A percentile compares a stretch with the other conserved stretches of the same genome.
These are phyloP conservation scores for Phytophthora kernoviae DNA, from an alignment of 352 stramenopile genomes.

Conservation along the genomic window DNA sequence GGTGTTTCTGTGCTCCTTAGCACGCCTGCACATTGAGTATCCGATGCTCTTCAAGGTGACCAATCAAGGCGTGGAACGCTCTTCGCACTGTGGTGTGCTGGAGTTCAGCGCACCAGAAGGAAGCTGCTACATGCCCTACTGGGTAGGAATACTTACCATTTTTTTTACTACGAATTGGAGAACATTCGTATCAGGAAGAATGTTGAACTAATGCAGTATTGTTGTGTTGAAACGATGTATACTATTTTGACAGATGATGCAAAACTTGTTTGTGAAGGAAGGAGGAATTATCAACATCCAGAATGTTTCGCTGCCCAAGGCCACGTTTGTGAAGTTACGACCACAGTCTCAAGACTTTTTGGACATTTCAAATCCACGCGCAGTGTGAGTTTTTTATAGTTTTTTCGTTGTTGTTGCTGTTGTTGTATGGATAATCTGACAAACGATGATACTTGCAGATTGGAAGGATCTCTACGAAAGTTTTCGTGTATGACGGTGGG, in stretches of 20 bases:
- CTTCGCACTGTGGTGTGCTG: slow-evolving; percentile 97
- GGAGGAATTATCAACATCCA: slow-evolving; percentile 96
- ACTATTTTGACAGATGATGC: slow-evolving; percentile 93
- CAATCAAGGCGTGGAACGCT: slow-evolving; percentile 85
- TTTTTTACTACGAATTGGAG: neutral
- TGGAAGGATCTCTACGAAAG: slow-evolving; percentile 83
- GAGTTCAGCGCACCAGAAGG: slow-evolving; percentile 99
- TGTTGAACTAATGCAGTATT: too few species aligned
- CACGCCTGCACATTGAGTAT: slow-evolving; percentile 96
- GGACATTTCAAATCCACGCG: slow-evolving; percentile 98
- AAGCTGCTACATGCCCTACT: slow-evolving; percentile 99
- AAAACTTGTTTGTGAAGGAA: slow-evolving; percentile 96
- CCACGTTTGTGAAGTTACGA: slow-evolving; percentile 98
- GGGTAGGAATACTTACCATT: slow-evolving; percentile 60
- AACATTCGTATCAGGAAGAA: too few species aligned
- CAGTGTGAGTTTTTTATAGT: slow-evolving; percentile 87
- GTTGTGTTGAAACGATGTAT: neutral
- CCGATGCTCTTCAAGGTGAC: slow-evolving; percentile 99
- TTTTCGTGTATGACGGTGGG: slow-evolving; percentile 98
- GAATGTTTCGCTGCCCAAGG: slow-evolving; percentile 96
- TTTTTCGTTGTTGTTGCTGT: slow-evolving; percentile 1
- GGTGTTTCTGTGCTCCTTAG: slow-evolving; percentile 37
- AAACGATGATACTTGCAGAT: slow-evolving; percentile 25
- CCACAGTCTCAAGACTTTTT: slow-evolving; percentile 99
- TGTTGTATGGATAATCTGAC: neutral